Conservation (phyloP, 306 rosid species). For the Spatholobus suberectus region DNA sequence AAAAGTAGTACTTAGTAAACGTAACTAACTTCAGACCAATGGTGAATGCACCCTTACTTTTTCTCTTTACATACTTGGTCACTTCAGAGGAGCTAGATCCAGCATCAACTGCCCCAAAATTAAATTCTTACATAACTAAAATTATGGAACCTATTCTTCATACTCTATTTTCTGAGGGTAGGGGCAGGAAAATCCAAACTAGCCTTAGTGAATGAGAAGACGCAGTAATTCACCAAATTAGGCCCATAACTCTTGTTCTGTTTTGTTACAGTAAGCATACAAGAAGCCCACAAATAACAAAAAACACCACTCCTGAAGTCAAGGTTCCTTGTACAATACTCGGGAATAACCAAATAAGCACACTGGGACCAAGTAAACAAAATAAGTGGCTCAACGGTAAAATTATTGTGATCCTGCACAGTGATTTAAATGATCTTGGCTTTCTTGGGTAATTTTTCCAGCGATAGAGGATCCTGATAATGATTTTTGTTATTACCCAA, state of each 20-base stretch:
- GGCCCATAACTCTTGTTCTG: not conserved
- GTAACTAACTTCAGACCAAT: not conserved
- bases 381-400: not conserved
- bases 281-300: not conserved
- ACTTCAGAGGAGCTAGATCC: not conserved
- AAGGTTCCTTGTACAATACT: not conserved
- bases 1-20: not conserved
- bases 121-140: not conserved
- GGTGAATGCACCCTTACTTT: not conserved
- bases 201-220: not conserved
- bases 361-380: not conserved
- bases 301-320: not conserved
- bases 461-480: no score
- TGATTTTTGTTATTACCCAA: no score
- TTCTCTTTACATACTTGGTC: not conserved
- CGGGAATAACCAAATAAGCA: not conserved
- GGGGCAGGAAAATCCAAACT: slow-evolving; percentile 19
- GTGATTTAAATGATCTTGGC: no score
- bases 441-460: no score
- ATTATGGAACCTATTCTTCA: not conserved
- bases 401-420: not conserved
- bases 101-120: not conserved
- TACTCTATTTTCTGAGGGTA: no score
- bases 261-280: not conserved
- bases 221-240: not conserved